A percentile compares a stretch with the other conserved stretches of the same genome.
These are phyloP conservation scores for Barnettozyma vustinii DNA, from an alignment of 805 yeast species.

Conservation along the genomic window DNA sequence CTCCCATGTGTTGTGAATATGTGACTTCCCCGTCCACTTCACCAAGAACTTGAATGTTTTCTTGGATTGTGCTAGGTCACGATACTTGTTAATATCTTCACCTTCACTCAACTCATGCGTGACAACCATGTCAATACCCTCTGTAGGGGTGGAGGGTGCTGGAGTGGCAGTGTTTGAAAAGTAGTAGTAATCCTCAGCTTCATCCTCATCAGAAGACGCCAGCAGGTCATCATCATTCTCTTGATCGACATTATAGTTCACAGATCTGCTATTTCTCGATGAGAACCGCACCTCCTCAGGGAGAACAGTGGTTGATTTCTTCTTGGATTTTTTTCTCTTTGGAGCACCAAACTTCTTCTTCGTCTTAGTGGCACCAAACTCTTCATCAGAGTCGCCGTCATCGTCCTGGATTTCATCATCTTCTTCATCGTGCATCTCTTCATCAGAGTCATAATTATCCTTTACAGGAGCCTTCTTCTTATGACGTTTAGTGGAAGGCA, in stretches of 20 bases:
- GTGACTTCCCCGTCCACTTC: constrained; percentile 87
- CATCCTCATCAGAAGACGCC: constrained; percentile 29
- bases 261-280: constrained; percentile 55
- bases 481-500: constrained; percentile 17
- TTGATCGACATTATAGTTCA: constrained; percentile 72
- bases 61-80: constrained; percentile 49
- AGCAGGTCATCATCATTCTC: constrained; percentile 43
- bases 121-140: constrained; percentile 44
- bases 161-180: constrained; percentile 22
- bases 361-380: constrained; percentile 30
- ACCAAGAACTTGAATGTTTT: constrained; percentile 55
- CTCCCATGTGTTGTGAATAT: constrained; percentile 95
- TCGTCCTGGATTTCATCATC: constrained; percentile 27
- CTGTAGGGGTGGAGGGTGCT: constrained; percentile 22
- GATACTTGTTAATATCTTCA: constrained; percentile 27
- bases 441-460: constrained; percentile 13
- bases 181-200: constrained; percentile 21
- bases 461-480: constrained; percentile 24
- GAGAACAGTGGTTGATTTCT: constrained; percentile 14
- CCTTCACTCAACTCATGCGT: constrained; percentile 44
- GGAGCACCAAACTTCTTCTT: constrained; percentile 22
- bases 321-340: constrained; percentile 17
- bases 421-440: constrained; percentile 20
- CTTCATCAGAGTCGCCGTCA: constrained; percentile 33
- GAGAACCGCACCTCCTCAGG: constrained; percentile 67